Percentiles rank a stretch among this genome's conserved stretches.
These are phyloP conservation scores for Melanogaster broomeanus DNA, from an alignment of 768 basidiomycete genomes.

Conservation along the genomic window DNA sequence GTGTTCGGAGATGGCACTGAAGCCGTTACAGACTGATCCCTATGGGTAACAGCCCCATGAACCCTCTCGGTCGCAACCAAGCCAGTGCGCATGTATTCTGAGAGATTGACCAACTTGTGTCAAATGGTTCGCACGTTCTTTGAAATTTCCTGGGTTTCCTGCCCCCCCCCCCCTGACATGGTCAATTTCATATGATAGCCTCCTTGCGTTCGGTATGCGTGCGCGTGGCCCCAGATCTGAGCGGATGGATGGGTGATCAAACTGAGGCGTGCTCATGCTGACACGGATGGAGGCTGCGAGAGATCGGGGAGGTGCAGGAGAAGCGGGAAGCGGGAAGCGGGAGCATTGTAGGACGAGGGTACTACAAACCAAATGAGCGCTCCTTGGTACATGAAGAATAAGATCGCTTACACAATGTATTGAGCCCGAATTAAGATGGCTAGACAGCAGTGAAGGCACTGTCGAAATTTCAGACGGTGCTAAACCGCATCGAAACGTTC, in stretches of 20 bases:
- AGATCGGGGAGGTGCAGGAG: conserved; percentile 35
- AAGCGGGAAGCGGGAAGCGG: conserved; percentile 29
- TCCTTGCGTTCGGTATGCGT: conserved; percentile 41
- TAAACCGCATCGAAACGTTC: too few species aligned
- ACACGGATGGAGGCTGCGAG: conserved; percentile 47
- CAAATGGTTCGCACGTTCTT: conserved; percentile 72
- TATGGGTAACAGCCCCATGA: conserved; percentile 19
- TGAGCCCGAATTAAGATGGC: conserved; percentile 31
- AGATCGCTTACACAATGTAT: conserved; percentile 38
- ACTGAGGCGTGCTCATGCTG: conserved; percentile 51
- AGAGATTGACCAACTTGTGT: conserved; percentile 65
- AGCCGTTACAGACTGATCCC: conserved; percentile 48
- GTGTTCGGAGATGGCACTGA: conserved; percentile 39
- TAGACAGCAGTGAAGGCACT: conserved; percentile 58
- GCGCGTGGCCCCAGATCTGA: conserved; percentile 40
- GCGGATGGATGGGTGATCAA: conserved; percentile 49
- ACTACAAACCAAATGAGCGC: conserved; percentile 17
- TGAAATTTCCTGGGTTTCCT: conserved; percentile 63
- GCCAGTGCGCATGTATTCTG: conserved; percentile 52
- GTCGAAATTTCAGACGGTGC: conserved; percentile 45
- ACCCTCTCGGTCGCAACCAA: conserved; percentile 21
- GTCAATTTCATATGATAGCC: conserved; percentile 60
- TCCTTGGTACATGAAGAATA: not conserved
- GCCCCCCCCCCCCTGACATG: conserved; percentile 55
- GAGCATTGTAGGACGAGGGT: conserved; percentile 33